Evolutionary conservation across 2,329 filamentous ascomycete species (phyloP), one percentile per base, ranked within the genome.

Genomic region (Fusarium sp.): DNA sequence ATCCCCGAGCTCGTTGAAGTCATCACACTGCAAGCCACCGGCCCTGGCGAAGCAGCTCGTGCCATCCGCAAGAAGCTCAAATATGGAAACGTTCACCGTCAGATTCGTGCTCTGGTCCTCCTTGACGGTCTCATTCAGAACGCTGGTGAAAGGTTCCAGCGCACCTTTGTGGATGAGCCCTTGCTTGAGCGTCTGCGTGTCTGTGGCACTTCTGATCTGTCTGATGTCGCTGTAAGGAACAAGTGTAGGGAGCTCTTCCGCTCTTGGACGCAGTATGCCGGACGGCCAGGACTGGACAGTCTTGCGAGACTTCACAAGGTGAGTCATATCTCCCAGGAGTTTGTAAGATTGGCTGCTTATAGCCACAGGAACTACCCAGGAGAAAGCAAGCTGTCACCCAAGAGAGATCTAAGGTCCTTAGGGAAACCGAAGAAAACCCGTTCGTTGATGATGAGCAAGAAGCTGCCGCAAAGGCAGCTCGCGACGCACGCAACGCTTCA

Each of bases 41-140:
- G 96, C 0, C 94, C 96, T 3, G 88, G 89, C 14, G 96, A 99
- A 83, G 95, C 95, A 62, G 94, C 95, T 55, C 90, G 96, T 76
- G 95, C 96, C 48, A 88, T 99, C 74, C 90, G 96, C 64, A 99
- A 99, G 88, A 98, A 98, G 84, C 88, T 99, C 86, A 99, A 99
- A 83, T 98, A 99, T 81, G 96, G 96, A 74, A 97, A 90, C 75
- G 86, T 93, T n/a, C 95, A 98, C 80, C 91, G 94, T 50, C 96
- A 99, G 80, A 86, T 98, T 34, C 90, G 96, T 63, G 92, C 96
- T 36, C 87, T 99, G 22, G 91, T 92, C 13, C 91, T 99, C 50
- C 87, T 99, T 3, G 96, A 99, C 78, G 95, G 93, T 42, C 86
- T 99, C 39, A 96, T 99, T 64, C 93, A 98, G 77, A 99, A 99